These are phyloP conservation scores for Leccinum barrowsii DNA, from an alignment of 768 basidiomycete genomes.

Conservation along the genomic window DNA sequence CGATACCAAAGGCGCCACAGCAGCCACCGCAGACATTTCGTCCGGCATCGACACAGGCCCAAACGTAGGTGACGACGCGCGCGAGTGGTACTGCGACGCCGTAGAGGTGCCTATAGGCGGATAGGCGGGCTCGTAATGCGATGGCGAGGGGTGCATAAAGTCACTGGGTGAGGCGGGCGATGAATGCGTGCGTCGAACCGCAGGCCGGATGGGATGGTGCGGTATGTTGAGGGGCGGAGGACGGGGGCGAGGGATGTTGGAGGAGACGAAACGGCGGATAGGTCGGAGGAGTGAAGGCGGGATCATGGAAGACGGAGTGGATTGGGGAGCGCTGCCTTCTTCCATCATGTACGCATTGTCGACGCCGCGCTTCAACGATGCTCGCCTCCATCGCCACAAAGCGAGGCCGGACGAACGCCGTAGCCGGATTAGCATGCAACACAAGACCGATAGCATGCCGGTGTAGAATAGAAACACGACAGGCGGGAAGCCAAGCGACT, in stretches of 20 bases:
- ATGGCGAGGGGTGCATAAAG: conserved; percentile 2
- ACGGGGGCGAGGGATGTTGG: conserved; percentile 21
- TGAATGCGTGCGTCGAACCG: conserved; percentile 20
- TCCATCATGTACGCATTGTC: conserved; percentile 42
- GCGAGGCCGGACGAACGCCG: conserved; percentile 50
- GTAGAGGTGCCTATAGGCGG: conserved; percentile 29
- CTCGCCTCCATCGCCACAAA: conserved; percentile 44
- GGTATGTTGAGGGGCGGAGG: conserved; percentile 18
- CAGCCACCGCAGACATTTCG: neutral
- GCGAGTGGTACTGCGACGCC: conserved; percentile 33
- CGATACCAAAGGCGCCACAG: conserved; percentile 12
- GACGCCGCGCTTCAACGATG: conserved; percentile 31
- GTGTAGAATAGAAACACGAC: conserved; percentile 58
- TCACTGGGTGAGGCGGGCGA: conserved; percentile 16
- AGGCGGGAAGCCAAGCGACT: conserved; percentile 71
- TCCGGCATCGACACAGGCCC: conserved; percentile 9
- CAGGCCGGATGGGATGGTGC: conserved; percentile 7
- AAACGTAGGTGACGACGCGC: conserved; percentile 28
- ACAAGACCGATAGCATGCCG: conserved; percentile 39
- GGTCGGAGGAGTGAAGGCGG: conserved; percentile 27
- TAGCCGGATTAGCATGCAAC: conserved; percentile 50
- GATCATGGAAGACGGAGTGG: conserved; percentile 16
- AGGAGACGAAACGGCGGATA: conserved; percentile 25
- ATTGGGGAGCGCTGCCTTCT: conserved; percentile 33
- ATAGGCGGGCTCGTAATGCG: conserved; percentile 21